Conservation (phyloP, 2,329 filamentous ascomycete species). For the Apiospora saccharicola region DNA sequence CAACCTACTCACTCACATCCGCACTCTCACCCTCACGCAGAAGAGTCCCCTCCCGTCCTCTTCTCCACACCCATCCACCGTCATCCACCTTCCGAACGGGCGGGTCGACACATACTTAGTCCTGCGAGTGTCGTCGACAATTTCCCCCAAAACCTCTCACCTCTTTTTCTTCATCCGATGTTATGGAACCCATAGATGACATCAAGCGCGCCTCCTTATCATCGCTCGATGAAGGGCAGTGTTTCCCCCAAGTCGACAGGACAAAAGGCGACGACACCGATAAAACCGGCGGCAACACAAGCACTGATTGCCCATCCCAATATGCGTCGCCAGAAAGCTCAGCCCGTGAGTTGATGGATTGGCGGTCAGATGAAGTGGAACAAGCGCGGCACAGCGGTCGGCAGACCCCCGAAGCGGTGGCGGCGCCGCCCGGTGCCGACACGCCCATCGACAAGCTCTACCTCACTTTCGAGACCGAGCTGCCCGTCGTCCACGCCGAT, state of each 20-base stretch:
- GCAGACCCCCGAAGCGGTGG: background rate
- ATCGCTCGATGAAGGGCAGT: slow-evolving; percentile 9
- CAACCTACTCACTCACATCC: background rate
- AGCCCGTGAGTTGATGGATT: background rate
- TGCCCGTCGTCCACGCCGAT: background rate
- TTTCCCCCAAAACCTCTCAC: background rate
- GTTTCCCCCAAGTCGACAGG: background rate
- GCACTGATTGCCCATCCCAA: background rate
- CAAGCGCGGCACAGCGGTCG: background rate
- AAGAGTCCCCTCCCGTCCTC: background rate
- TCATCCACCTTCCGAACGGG: background rate
- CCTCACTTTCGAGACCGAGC: slow-evolving; percentile 19
- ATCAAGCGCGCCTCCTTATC: background rate
- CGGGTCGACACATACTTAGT: background rate
- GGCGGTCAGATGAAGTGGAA: background rate
- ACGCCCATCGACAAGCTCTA: slow-evolving; percentile 19
- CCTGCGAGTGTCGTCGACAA: background rate
- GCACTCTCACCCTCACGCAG: background rate
- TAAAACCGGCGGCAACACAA: background rate
- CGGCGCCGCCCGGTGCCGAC: background rate
- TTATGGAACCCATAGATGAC: slow-evolving; percentile 2
- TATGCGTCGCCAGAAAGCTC: background rate
- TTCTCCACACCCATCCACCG: background rate
- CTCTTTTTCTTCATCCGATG: background rate
- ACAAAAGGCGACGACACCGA: background rate